Evolutionary conservation across 495 filamentous ascomycete genomes (phyloP), one percentile per base, ranked within the genome.

Genomic region (Talaromyces wortmannii): DNA sequence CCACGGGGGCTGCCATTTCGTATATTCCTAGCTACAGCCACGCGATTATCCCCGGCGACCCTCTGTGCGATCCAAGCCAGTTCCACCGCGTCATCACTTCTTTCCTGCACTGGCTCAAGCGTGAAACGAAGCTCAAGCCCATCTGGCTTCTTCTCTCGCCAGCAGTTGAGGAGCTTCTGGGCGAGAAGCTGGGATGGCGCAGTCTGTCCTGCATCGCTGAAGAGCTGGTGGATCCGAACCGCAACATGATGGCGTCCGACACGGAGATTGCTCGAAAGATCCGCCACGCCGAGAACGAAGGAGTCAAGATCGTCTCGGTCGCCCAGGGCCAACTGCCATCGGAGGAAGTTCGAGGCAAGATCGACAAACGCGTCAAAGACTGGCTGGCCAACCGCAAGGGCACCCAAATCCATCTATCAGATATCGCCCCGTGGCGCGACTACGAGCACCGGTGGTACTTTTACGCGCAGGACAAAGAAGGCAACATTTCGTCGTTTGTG

Each of bases 151-250:
- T 95, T 5, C 84, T 83, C 45, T 86, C 86, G 7, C 61, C 73
- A 3, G 75, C 83, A 11, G 78, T 88, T 7, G 88, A 94, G 64
- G 83, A 85, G 42, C 81, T 90, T 2, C 81, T 94, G 4, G 87
- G 86, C 32, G 76, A 82, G 55, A 85, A 83, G 60, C 79, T 91
- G 8, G 86, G 87, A 65, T 95, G 90, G 90, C 83, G 88, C 29
- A 91, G 86, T 13, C 76, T 94, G 59, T 89, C 86, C 51, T 90
- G 88, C 59, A 86, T 87, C n/a, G 86, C 87, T 15, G 89, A 95
- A 65, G 87, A 94, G 67, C 87, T 89, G 12, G 79, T 91, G 1
- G 80, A 92, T 45, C 83, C 86, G 0, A 68, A 67, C 13, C 74
- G 76, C 61, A 82, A 83, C 62, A 63, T 68, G 17, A 78, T 80